Evolutionary conservation across 169 alveolate genomes (phyloP).

Genomic region (Perkinsus olseni): DNA sequence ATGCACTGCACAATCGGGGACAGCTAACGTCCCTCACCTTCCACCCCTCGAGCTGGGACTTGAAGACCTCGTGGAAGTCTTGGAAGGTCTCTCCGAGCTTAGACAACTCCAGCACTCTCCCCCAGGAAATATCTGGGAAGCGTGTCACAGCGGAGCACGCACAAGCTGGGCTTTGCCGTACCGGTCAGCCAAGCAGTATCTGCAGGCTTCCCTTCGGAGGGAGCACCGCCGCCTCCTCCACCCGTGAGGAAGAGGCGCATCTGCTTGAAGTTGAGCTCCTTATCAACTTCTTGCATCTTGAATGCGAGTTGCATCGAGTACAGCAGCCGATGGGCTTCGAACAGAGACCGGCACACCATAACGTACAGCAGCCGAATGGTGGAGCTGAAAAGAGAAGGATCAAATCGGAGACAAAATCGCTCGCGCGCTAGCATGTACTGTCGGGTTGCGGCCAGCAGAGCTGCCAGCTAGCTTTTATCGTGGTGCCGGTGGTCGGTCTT

Average conservation of each 20-base stretch:
- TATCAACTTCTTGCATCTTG: slow-evolving; percentile 50
- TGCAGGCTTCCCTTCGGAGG: slow-evolving; percentile 6
- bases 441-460: too few species aligned
- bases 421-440: too few species aligned
- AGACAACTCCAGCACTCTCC: slow-evolving; percentile 25
- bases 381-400: neutral
- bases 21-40: neutral
- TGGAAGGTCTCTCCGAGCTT: slow-evolving; percentile 18
- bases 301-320: slow-evolving; percentile 70
- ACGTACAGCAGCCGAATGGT: slow-evolving; percentile 42
- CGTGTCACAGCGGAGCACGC: neutral
- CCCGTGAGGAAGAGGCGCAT: slow-evolving; percentile 22
- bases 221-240: slow-evolving; percentile 18
- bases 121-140: slow-evolving; percentile 29
- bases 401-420: too few species aligned
- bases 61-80: slow-evolving; percentile 16
- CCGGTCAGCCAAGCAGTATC: neutral
- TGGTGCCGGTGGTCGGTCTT: neutral
- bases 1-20: slow-evolving; percentile 43
- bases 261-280: slow-evolving; percentile 37
- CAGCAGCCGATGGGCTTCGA: slow-evolving; percentile 72
- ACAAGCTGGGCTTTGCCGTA: neutral
- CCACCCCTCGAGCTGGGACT: neutral
- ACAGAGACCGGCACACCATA: slow-evolving; percentile 75
- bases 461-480: too few species aligned